Conservation (phyloP, 805 yeast genomes). For the Pichia ethanolica region DNA sequence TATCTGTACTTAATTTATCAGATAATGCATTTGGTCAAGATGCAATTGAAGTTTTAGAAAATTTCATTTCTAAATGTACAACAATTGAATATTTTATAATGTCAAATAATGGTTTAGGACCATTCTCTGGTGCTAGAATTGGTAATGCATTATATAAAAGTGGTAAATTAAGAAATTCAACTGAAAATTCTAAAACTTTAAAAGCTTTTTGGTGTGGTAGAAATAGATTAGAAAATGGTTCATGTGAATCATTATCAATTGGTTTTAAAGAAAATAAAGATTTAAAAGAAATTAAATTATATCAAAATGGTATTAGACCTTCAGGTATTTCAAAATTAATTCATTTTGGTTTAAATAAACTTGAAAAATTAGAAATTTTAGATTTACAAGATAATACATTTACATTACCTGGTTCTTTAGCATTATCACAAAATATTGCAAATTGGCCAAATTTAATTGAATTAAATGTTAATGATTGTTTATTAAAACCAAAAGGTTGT, state of each 20-base stretch:
- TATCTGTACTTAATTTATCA: conserved; percentile 71
- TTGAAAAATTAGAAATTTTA: conserved; percentile 53
- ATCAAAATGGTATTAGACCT: conserved; percentile 97
- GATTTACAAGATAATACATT: conserved; percentile 96
- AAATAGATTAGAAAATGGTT: conserved; percentile 94
- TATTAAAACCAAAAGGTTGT: conserved; percentile 76
- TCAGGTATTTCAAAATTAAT: conserved; percentile 76
- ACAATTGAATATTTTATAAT: conserved; percentile 80
- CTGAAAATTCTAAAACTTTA: conserved; percentile 37
- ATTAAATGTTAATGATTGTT: conserved; percentile 82
- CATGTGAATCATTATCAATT: conserved; percentile 74
- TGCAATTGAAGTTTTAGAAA: conserved; percentile 84
- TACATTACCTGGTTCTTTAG: conserved; percentile 58
- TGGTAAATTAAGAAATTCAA: conserved; percentile 40
- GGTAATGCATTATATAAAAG: conserved; percentile 77
- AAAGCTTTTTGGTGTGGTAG: conserved; percentile 94
- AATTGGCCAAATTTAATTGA: conserved; percentile 67
- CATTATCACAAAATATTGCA: conserved; percentile 53
- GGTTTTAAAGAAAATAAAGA: conserved; percentile 72
- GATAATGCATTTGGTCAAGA: conserved; percentile 97
- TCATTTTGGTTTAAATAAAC: conserved; percentile 58
- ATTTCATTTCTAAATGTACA: conserved; percentile 63
- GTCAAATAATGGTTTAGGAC: conserved; percentile 97
- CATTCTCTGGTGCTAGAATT: conserved; percentile 91
- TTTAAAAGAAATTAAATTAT: conserved; percentile 65